phyloP scores from a whole-genome alignment of 345 rosid genomes.

The Moringa oleifera region DNA sequence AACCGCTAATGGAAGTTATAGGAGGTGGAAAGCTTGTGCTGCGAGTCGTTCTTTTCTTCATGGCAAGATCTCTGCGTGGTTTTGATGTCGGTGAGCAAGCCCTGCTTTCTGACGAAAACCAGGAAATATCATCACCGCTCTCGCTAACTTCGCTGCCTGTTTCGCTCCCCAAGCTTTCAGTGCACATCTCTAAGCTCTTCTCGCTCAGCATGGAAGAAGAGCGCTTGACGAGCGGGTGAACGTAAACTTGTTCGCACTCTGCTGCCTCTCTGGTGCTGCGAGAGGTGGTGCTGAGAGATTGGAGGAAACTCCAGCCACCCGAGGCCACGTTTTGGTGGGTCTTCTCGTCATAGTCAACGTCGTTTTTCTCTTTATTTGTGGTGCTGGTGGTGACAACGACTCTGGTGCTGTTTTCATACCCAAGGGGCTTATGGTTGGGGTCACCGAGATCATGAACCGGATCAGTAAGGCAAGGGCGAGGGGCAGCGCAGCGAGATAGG shows the following conservation, averaged over 20 bases:
- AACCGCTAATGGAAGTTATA: constrained; percentile 50
- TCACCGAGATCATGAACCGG: not conserved
- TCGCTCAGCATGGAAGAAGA: constrained; percentile 40
- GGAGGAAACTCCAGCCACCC: constrained; percentile 59
- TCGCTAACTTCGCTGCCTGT: constrained; percentile 46
- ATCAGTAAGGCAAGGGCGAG: not conserved
- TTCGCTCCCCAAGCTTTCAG: constrained; percentile 82
- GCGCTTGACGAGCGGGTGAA: constrained; percentile 52
- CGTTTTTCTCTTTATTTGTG: constrained; percentile 3
- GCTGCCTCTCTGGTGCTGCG: constrained; percentile 11
- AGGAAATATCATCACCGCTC: constrained; percentile 28
- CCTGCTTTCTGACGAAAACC: constrained; percentile 18
- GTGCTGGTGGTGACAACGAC: constrained; percentile 9
- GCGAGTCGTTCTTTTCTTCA: constrained; percentile 18
- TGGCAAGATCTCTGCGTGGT: not conserved
- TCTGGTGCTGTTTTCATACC: constrained; percentile 10
- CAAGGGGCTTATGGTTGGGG: constrained; percentile 15
- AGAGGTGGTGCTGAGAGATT: constrained; percentile 23
- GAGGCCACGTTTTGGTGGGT: constrained; percentile 5
- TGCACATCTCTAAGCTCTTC: constrained; percentile 80
- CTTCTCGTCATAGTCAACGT: constrained; percentile 8
- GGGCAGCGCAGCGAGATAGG: not conserved
- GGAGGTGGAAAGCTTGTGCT: constrained; percentile 71
- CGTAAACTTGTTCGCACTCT: constrained; percentile 28
- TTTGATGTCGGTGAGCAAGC: constrained; percentile 9